Evolutionary conservation across 2,329 filamentous ascomycete genomes (phyloP), one percentile per base, ranked within the genome.

Genomic region (Ophiostoma tasmaniense): DNA sequence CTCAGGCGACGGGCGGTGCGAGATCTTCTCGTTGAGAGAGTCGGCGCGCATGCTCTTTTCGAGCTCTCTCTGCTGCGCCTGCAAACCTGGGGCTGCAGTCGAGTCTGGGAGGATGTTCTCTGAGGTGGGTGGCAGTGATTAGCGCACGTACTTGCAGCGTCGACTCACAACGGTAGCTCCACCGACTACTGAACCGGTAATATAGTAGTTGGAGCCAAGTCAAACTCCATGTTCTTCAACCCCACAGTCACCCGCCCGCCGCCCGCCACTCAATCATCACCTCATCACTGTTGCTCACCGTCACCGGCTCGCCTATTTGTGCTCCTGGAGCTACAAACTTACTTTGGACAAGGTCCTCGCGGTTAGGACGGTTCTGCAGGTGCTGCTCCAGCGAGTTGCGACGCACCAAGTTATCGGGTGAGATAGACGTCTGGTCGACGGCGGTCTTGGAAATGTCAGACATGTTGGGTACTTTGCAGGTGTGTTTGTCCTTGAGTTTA

Each of bases 41-140:
- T 97, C 91, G 70, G 88, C 90, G 17, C 90, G 87, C 93, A 97
- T 97, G 78, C 92, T 89, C 77, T 89, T 92, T 79, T 93, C 87
- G 59, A 97, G 87, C 81, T 96, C 91, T 76, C 86, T 89, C 78
- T 95, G 92, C 71, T 92, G 87, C 69, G 89, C 92, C 76, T 90
- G 88, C 68, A 97, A 82, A 2, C 89, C 85, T 0, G 93, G 93
- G 0, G 93, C 92, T 22, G 90, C 92, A 67, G 79, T 89, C 39
- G 90, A 90, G 69, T 88, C 87, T 33, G 91, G 91, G 33, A 97
- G 88, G 77, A 97, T 97, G 79, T 97, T 96, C 74, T 89, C 91
- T 94, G 13, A n/a, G 22, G n/a, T 7, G 37, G 7, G 64, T 30
- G 22, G 22, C 64, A 28, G n/a, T 39, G 25, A 28, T 39, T 64